phyloP scores from a whole-genome alignment of 169 alveolate species.

The Plasmodium adleri region DNA sequence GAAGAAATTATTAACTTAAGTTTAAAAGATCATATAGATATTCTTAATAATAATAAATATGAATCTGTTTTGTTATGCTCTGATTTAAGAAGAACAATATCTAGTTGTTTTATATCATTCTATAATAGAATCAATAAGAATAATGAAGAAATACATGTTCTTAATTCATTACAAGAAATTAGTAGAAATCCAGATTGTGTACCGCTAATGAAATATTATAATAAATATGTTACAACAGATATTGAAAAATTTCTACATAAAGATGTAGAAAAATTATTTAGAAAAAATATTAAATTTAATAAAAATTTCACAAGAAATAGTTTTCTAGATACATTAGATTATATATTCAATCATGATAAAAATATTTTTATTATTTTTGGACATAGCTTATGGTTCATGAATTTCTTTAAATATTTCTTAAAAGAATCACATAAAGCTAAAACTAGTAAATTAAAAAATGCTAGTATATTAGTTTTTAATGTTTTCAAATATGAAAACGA shows the following conservation, averaged over 20 bases:
- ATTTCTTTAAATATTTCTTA: slow-evolving; percentile 31
- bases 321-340: slow-evolving; percentile 44
- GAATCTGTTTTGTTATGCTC: slow-evolving; percentile 45
- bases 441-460: slow-evolving; percentile 47
- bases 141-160: slow-evolving; percentile 18
- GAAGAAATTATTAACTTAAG: slow-evolving; percentile 9
- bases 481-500: slow-evolving; percentile 9
- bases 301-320: background rate
- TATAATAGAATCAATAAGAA: slow-evolving; percentile 33
- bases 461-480: slow-evolving; percentile 49
- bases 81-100: slow-evolving; percentile 71
- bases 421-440: slow-evolving; percentile 38
- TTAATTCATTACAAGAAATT: slow-evolving; percentile 66
- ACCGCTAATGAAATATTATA: slow-evolving; percentile 18
- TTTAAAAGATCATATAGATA: slow-evolving; percentile 48
- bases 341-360: slow-evolving; percentile 20
- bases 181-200: slow-evolving; percentile 69
- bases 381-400: slow-evolving; percentile 53
- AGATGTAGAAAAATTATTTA: slow-evolving; percentile 39
- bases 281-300: slow-evolving; percentile 12
- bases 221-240: slow-evolving; percentile 35
- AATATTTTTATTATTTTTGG: slow-evolving; percentile 65
- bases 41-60: slow-evolving; percentile 44
- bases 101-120: slow-evolving; percentile 56
- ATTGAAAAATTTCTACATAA: slow-evolving; percentile 18